Conservation (phyloP, 495 filamentous ascomycete species). For the Hapsidospora chrysogenum region DNA sequence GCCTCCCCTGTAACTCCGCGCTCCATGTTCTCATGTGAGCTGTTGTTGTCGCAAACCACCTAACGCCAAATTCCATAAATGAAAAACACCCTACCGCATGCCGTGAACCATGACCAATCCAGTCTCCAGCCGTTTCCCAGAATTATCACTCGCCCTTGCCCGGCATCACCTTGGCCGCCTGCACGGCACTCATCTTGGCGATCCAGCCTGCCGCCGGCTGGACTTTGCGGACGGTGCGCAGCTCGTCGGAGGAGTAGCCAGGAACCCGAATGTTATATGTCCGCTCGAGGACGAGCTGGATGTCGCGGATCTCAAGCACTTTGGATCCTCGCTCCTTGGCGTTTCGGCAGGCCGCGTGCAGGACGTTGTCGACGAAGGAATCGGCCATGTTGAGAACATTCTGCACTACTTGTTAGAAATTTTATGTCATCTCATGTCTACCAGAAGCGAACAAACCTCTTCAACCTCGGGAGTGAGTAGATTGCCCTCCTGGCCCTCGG, state of each 20-base stretch:
- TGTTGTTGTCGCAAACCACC: too few relatives aligned
- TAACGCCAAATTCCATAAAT: conserved; percentile 1
- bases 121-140: too few relatives aligned
- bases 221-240: conserved; percentile 82
- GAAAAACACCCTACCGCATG: not conserved
- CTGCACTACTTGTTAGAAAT: conserved; percentile 22
- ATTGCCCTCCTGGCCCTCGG: conserved; percentile 50
- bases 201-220: conserved; percentile 77
- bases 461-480: conserved; percentile 78
- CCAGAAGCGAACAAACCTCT: conserved; percentile 45
- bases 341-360: conserved; percentile 71
- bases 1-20: too few relatives aligned
- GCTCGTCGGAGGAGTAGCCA: conserved; percentile 83
- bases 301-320: conserved; percentile 77
- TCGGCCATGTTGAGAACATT: conserved; percentile 80
- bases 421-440: not conserved
- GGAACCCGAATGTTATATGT: conserved; percentile 97
- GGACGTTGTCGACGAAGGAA: conserved; percentile 82
- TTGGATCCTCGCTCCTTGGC: conserved; percentile 85
- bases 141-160: conserved; percentile 30
- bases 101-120: not conserved
- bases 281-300: conserved; percentile 88
- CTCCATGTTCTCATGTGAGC: too few relatives aligned
- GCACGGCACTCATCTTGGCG: conserved; percentile 87
- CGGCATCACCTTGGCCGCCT: conserved; percentile 69